Percentiles rank a stretch among this genome's conserved stretches.
Evolutionary conservation across 1,284 basidiomycete species (phyloP).

Genomic region (Tranzscheliella williamsii): DNA sequence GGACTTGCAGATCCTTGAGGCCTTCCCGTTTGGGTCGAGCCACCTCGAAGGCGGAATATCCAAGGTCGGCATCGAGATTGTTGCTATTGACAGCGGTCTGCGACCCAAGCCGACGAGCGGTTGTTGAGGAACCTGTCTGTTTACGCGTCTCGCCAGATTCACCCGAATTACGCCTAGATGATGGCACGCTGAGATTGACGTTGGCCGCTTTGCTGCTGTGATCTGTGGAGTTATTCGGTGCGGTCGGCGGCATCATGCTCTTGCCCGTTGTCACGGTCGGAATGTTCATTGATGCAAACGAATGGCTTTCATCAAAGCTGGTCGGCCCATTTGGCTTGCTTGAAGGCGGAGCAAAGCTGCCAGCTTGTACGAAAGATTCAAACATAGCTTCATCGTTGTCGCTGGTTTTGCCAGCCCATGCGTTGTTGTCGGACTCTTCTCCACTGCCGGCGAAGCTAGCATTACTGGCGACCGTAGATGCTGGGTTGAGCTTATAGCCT

Average conservation of each 20-base stretch:
- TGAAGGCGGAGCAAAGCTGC: conserved; percentile 40
- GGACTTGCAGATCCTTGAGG: conserved; percentile 55
- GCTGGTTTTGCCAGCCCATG: conserved; percentile 19
- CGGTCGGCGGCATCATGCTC: conserved; percentile 28
- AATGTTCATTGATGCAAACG: conserved; percentile 25
- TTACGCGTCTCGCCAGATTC: conserved; percentile 32
- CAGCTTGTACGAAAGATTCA: conserved; percentile 49
- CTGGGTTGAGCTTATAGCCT: conserved; percentile 9
- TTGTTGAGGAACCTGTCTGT: conserved; percentile 6
- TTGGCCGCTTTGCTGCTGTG: conserved; percentile 3
- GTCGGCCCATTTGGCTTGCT: conserved; percentile 12
- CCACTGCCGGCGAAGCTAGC: conserved; percentile 30
- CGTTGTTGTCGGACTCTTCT: conserved; percentile 31
- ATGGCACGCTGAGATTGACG: conserved; percentile 15
- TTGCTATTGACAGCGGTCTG: conserved; percentile 43
- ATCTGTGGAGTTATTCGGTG: conserved; percentile 3
- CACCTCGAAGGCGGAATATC: conserved; percentile 43
- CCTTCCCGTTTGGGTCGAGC: conserved; percentile 42
- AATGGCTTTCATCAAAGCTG: neutral
- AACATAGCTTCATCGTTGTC: conserved; percentile 55
- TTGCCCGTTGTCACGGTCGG: conserved; percentile 4
- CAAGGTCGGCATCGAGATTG: conserved; percentile 50
- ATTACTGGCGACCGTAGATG: conserved; percentile 8
- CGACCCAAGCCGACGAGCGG: conserved; percentile 17
- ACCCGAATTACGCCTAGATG: conserved; percentile 40